Evolutionary conservation across 1,284 basidiomycete species (phyloP), one percentile per base, ranked within the genome.

Genomic region (Melampsora americana): DNA sequence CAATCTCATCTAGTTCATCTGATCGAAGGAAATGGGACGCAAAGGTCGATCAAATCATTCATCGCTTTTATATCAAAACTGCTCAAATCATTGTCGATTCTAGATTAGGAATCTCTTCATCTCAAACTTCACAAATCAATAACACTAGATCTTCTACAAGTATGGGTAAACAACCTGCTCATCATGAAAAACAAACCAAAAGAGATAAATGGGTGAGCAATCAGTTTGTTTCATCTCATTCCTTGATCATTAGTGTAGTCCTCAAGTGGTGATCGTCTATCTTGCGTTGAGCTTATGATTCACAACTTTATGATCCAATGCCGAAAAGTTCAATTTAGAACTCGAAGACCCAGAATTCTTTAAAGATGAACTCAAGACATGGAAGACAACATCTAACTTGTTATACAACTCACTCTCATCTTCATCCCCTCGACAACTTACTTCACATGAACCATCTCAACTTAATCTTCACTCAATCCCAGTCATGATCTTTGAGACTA

Each of bases 241-340:
- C 26, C 39, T 9, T 16, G 9, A 20, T 7, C 30, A n/a, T 30
- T n/a, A n/a, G n/a, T n/a, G n/a, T n/a, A n/a, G 4, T 46, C 23
- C 20, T 50, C 26, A 26, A n/a, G 28, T 42, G 18, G 11, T 32
- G 2, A 32, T 23, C 39, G 18, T 26, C 3, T 12, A 26, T 48
- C 23, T 44, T 46, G 23, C 65, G n/a, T 44, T 66, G 20, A 42
- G 44, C 32, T 46, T 28, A 26, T 66, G 65, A 5, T 32, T 18
- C 18, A 39, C 53, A 59, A 14, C 20, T 64, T 64, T 5, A 28
- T 26, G 12, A 39, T 16, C 35, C 35, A 39, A 35, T 64, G 32
- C 48, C 48, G 18, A 53, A 53, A 44, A 75, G 73, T 75, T 75
- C 30, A 75, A 75, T 59, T 46, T 75, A n/a, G 73, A 75, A 48